Percentiles rank a stretch among this genome's conserved stretches.
These are phyloP conservation scores for Aspergillus pseudoterreus DNA, from an alignment of 2,329 filamentous ascomycete genomes.

Conservation along the genomic window DNA sequence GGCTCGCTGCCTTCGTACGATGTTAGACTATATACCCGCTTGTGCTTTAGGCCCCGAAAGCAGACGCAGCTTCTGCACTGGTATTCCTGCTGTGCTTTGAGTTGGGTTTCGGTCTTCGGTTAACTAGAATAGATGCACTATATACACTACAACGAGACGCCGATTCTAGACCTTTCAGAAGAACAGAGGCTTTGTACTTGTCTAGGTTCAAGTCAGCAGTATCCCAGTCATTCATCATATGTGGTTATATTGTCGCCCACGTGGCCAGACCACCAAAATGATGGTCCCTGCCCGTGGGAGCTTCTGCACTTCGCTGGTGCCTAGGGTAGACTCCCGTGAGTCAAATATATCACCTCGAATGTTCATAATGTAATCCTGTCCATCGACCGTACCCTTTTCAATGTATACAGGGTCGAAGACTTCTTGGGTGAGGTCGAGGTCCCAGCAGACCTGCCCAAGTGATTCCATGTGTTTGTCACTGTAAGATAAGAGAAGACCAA, in stretches of 20 bases:
- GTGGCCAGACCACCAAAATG: slow-evolving; percentile 13
- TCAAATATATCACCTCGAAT: not conserved
- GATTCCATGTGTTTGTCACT: slow-evolving; percentile 10
- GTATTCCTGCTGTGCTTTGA: no score
- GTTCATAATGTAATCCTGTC: slow-evolving; percentile 7
- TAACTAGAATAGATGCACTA: no score
- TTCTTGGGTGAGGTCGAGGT: slow-evolving; percentile 8
- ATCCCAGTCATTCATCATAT: not conserved
- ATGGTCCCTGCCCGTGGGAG: slow-evolving; percentile 9
- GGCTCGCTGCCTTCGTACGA: no score
- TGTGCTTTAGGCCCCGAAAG: no score
- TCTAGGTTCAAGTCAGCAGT: no score
- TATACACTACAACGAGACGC: no score
- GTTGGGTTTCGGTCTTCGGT: no score
- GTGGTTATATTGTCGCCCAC: slow-evolving; percentile 8
- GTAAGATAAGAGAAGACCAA: slow-evolving; percentile 13
- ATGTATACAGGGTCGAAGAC: slow-evolving; percentile 3
- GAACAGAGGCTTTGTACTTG: no score
- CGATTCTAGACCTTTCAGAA: no score
- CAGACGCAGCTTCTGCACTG: no score
- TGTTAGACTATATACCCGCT: no score
- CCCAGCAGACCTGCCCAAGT: slow-evolving; percentile 13
- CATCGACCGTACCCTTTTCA: slow-evolving; percentile 2
- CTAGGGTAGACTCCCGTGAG: not conserved
- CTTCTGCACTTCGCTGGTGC: not conserved